Percentiles rank a stretch among this genome's conserved stretches.
Evolutionary conservation across 352 stramenopile species (phyloP).

Genomic region (Pythium guiyangense): DNA sequence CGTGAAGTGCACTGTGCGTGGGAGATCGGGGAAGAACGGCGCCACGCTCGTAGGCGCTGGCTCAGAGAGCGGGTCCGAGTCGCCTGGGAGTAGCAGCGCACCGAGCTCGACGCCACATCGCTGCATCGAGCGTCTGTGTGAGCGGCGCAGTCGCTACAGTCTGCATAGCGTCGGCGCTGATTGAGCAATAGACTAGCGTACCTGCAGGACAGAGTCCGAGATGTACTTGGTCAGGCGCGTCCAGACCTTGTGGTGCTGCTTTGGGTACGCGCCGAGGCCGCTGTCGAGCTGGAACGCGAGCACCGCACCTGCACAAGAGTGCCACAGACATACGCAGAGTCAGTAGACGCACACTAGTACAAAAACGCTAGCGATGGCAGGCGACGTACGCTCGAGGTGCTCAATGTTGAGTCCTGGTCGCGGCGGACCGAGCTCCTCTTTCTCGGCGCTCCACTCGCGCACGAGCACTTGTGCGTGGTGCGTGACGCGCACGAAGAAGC

Average conservation of each 20-base stretch:
- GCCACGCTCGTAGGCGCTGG: constrained; percentile 20
- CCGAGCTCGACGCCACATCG: constrained; percentile 62
- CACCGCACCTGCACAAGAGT: constrained; percentile 36
- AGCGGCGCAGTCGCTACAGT: background rate
- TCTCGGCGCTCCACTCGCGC: constrained; percentile 70
- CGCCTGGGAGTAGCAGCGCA: constrained; percentile 58
- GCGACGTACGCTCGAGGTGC: constrained; percentile 58
- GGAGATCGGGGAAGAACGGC: constrained; percentile 70
- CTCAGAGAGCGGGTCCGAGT: constrained; percentile 40
- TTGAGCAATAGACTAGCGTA: constrained; percentile 12
- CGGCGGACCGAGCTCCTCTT: constrained; percentile 65
- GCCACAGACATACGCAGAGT: background rate
- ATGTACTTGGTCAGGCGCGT: constrained; percentile 67
- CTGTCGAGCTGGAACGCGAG: constrained; percentile 77
- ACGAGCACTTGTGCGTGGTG: constrained; percentile 60
- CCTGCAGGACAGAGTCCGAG: constrained; percentile 53
- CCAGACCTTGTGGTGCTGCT: constrained; percentile 74
- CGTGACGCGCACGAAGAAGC: constrained; percentile 74
- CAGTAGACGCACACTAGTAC: background rate
- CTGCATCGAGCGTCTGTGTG: constrained; percentile 14
- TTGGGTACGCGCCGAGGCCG: constrained; percentile 72
- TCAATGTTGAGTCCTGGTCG: constrained; percentile 58
- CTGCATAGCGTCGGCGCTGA: background rate
- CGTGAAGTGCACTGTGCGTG: constrained; percentile 73
- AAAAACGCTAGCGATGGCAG: background rate